A percentile compares a stretch with the other conserved stretches of the same genome.
Evolutionary conservation across 805 yeast species (phyloP).

Genomic region (Monosporozyma unispora): DNA sequence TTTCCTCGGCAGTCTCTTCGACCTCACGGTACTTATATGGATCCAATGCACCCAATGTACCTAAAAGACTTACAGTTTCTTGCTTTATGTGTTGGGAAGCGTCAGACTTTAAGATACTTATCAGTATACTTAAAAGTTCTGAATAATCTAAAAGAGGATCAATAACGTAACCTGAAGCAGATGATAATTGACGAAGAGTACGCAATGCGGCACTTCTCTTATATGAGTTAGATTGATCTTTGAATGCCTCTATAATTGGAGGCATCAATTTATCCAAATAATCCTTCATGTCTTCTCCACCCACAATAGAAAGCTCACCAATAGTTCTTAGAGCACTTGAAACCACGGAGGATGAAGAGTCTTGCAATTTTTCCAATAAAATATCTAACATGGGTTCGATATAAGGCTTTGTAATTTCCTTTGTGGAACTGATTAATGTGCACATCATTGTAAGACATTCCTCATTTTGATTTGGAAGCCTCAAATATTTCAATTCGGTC

Average conservation of each 20-base stretch:
- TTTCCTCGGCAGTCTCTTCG: conserved; percentile 51
- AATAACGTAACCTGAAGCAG: conserved; percentile 87
- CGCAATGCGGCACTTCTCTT: conserved; percentile 82
- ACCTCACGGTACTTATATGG: conserved; percentile 89
- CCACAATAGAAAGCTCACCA: conserved; percentile 79
- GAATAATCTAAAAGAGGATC: conserved; percentile 88
- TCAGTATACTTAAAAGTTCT: conserved; percentile 65
- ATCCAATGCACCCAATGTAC: conserved; percentile 88
- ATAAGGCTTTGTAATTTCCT: conserved; percentile 74
- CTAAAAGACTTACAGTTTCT: conserved; percentile 79
- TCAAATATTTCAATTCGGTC: conserved; percentile 74
- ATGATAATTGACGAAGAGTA: conserved; percentile 76
- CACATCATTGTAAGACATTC: conserved; percentile 73
- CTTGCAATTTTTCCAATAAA: conserved; percentile 64
- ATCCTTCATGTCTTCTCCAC: conserved; percentile 71
- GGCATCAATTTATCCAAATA: conserved; percentile 76
- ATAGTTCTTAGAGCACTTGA: conserved; percentile 74
- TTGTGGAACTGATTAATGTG: conserved; percentile 63
- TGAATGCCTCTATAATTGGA: conserved; percentile 70
- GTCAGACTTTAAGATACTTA: conserved; percentile 72
- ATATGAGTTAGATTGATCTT: conserved; percentile 75
- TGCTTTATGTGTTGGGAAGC: conserved; percentile 63
- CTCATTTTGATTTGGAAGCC: conserved; percentile 63
- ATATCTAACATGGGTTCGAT: conserved; percentile 81
- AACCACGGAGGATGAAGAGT: conserved; percentile 66